Base-by-base conservation (phyloP, 306 rosid genomes). In the Pyrus bretschneideri region DNA sequence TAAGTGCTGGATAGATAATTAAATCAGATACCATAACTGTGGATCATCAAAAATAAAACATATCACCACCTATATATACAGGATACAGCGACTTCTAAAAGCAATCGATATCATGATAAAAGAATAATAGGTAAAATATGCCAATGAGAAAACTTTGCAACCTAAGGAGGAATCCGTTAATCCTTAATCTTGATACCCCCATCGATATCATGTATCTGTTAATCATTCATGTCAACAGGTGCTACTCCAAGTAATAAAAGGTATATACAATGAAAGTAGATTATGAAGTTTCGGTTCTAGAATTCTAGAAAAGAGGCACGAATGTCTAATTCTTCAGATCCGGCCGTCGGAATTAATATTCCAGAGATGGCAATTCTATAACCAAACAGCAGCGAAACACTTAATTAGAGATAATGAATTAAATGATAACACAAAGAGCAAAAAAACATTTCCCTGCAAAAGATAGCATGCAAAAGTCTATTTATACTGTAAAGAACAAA, bases 251-350 rank as follows among this genome's bases (percentile, higher is more conserved):
- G 60, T 11, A 42, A 5, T 35, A 49, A 59, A 45, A 40, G 27
- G 52, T 45, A 62, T 65, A 21, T 55, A 69, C 21, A 22, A 23
- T 64, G 49, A 73, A 49, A 13, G 31, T 55, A 79, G 22, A 67
- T 27, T 66, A 75, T 60, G 33, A 27, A 23, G 63, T 21, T 13
- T 30, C 13, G 6, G 55, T 66, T 52, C 80, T 82, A 85, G 80
- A 79, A 80, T 63, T 76, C 86, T 59, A 76, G 79, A 85, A 81
- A 70, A 52, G 81, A 49, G 71, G 83, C 78, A 15, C 84, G 78
- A 75, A 78, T 69, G 75, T 83, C 90, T 75, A 83, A 74, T 45
- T 86, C 84, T 63, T 84, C 87, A 40, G 81, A 83, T 72, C 66
- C 78, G 38, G 78, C 78, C 73, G 80, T 72, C 69, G 46, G 81